A percentile compares a stretch with the other conserved stretches of the same genome.
phyloP scores from a whole-genome alignment of 2,329 filamentous ascomycete species.

The Aspergillus fischeri region DNA sequence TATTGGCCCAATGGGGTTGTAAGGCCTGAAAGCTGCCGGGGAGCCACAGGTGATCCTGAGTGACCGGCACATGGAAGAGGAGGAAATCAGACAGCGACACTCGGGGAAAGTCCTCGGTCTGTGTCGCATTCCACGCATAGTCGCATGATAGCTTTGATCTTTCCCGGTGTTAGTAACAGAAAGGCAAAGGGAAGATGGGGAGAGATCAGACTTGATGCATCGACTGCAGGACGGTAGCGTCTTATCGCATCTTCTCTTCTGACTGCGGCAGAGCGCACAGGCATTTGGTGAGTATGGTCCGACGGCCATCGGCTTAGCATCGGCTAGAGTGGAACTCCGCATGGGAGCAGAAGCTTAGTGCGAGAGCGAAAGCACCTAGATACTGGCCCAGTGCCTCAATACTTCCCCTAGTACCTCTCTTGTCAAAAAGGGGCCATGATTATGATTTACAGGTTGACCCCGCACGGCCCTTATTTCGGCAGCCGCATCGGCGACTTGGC shows the following conservation, averaged over 20 bases:
- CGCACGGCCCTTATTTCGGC: no score
- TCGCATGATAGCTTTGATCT: neutral
- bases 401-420: accelerated
- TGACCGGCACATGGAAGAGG: slow-evolving; percentile 1
- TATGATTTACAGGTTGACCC: no score
- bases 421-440: no score
- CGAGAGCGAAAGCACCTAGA: no score
- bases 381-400: no score
- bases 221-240: neutral
- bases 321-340: neutral
- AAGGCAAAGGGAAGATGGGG: neutral
- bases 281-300: neutral
- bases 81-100: neutral
- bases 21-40: slow-evolving; percentile 1
- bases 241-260: slow-evolving; percentile 5
- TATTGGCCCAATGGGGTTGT: neutral
- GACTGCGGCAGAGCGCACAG: neutral
- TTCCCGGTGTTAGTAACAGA: neutral
- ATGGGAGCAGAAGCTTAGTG: no score
- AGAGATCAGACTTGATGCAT: neutral
- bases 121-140: neutral
- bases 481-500: no score
- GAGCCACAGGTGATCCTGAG: neutral
- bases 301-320: neutral
- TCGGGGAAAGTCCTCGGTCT: neutral